A percentile compares a stretch with the other conserved stretches of the same genome.
Evolutionary conservation across 176 grass and related monocot species (phyloP).

Genomic region (Lolium multiflorum): DNA sequence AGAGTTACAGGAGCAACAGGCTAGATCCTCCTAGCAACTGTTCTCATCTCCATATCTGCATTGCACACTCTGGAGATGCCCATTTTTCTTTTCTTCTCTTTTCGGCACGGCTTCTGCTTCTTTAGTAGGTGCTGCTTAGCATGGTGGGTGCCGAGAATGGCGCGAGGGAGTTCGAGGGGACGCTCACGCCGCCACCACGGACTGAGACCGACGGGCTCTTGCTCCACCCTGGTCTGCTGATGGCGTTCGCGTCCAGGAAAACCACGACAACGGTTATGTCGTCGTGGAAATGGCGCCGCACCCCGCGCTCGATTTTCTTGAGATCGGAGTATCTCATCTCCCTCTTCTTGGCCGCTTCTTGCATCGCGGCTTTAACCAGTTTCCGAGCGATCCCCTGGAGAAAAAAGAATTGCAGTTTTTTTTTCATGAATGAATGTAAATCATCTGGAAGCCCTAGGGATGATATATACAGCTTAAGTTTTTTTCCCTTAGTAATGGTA

Average conservation of each 20-base stretch:
- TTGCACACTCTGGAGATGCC: conserved; percentile 8
- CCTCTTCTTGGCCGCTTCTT: conserved; percentile 85
- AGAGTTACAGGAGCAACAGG: conserved; percentile 26
- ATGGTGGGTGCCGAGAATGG: conserved; percentile 56
- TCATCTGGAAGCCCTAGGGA: background rate
- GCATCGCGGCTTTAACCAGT: conserved; percentile 71
- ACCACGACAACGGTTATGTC: conserved; percentile 77
- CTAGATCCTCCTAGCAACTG: background rate
- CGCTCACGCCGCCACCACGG: conserved; percentile 60
- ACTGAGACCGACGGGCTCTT: conserved; percentile 53
- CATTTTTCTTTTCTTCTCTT: background rate
- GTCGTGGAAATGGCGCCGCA: conserved; percentile 83
- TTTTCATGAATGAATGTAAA: conserved; percentile 8
- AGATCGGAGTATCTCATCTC: conserved; percentile 95
- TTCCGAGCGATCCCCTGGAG: conserved; percentile 69
- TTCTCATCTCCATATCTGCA: background rate
- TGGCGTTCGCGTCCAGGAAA: conserved; percentile 67
- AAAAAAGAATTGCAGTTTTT: conserved; percentile 14
- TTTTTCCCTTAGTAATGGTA: background rate
- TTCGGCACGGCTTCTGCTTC: background rate
- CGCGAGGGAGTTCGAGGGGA: conserved; percentile 63
- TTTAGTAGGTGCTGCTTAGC: conserved; percentile 51
- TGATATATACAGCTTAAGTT: background rate
- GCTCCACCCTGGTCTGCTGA: conserved; percentile 67
- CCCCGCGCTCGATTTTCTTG: conserved; percentile 82